Evolutionary conservation across 164 flowering plant genomes (phyloP), one percentile per base, ranked within the genome.

Genomic region (Sedum album): DNA sequence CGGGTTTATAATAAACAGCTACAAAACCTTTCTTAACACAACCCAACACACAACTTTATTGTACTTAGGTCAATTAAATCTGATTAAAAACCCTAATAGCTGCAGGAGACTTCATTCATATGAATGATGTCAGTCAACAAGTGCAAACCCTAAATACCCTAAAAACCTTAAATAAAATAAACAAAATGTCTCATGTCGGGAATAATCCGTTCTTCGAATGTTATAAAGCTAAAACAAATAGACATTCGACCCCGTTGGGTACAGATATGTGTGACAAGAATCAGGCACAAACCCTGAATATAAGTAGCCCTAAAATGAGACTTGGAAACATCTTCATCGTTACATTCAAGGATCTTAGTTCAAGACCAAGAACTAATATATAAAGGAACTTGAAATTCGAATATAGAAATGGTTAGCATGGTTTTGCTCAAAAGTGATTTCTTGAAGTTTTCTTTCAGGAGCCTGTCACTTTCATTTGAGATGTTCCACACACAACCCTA

Each of bases 101-200:
- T 10, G 60, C 60, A 53, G 28, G 23, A 53, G 28, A 53, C 60
- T 53, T 28, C 13, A n/a, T n/a, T n/a, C n/a, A 23, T 53, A 23
- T 21, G 7, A 23, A 2, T 53, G 60, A 74, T 60, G 68, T 66
- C 23, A 31, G 69, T 71, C 17, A 68, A 66, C 75, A 73, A 55
- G 60, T 71, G 60, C 73, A 73, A 67, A 48, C 69, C 67, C 60
- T 55, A 17, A 66, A 60, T 65, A 26, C 51, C 73, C 74, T 69
- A 74, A 61, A 76, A 78, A 71, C 78, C 75, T 78, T 38, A 48
- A 8, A 23, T 4, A 4, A 31, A 25, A 15, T 53, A 53, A 53
- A 53, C 60, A 53, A 53, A 53, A 51, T 28, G 28, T 23, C 28
- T 51, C 51, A 18, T 55, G 61, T 55, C 31, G 31, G 61, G 61